phyloP scores from a whole-genome alignment of 2,329 filamentous ascomycete species.

The Aureobasidium sp. region DNA sequence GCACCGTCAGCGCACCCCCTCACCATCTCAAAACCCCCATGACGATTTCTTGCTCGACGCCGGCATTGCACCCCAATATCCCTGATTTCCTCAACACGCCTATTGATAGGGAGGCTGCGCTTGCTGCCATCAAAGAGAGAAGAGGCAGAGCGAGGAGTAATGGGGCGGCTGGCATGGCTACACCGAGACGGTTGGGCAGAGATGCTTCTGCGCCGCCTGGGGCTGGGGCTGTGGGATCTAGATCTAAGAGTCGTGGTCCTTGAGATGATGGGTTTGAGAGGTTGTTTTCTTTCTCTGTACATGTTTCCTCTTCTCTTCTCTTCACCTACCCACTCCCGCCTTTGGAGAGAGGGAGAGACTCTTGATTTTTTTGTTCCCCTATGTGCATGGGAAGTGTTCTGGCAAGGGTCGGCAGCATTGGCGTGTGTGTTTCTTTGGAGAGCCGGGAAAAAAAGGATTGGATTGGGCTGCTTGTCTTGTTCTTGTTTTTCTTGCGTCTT shows the following conservation, averaged over 20 bases:
- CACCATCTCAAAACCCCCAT: conserved; percentile 23
- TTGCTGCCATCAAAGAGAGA: conserved; percentile 67
- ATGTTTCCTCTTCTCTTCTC: not conserved
- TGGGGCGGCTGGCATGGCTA: not conserved
- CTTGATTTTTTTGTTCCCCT: not conserved
- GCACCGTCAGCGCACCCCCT: conserved; percentile 24
- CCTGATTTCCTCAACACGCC: conserved; percentile 28
- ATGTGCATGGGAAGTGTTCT: not conserved
- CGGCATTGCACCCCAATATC: conserved; percentile 17
- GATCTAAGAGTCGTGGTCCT: conserved; percentile 9
- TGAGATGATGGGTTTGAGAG: not conserved
- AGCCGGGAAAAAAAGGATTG: not conserved
- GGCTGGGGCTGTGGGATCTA: not conserved
- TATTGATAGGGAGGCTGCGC: conserved; percentile 60
- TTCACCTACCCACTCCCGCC: not conserved
- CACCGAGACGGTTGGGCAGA: not conserved
- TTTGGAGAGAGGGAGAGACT: too few species aligned
- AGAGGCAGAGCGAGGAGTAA: conserved; percentile 61
- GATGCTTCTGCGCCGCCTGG: conserved; percentile 7
- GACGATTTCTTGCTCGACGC: conserved; percentile 24
- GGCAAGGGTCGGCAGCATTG: not conserved
- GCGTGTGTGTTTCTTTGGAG: not conserved
- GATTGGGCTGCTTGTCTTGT: not conserved
- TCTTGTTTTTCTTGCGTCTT: not conserved
- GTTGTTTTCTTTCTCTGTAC: not conserved